Evolutionary conservation across 805 yeast species (phyloP).

Genomic region (Sugiyamaella valdiviana): DNA sequence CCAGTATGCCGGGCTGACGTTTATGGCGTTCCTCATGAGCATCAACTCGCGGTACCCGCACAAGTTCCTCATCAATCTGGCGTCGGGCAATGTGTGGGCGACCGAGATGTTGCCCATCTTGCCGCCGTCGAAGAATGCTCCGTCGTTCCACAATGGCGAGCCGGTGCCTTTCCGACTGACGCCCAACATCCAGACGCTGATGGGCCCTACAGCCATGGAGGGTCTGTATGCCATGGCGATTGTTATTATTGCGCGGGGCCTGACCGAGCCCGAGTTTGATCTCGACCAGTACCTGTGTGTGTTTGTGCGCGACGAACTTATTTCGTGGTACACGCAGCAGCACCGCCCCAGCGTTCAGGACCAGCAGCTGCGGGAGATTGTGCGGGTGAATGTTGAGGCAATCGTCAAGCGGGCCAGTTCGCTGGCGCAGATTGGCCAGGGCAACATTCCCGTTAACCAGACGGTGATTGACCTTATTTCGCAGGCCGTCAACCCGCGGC

Average conservation of each 20-base stretch:
- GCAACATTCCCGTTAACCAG: slow-evolving; percentile 73
- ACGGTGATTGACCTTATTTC: slow-evolving; percentile 84
- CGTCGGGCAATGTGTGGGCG: slow-evolving; percentile 86
- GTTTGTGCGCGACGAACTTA: slow-evolving; percentile 91
- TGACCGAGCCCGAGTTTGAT: slow-evolving; percentile 88
- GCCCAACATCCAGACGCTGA: slow-evolving; percentile 87
- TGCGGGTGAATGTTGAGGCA: slow-evolving; percentile 77
- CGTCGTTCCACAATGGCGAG: slow-evolving; percentile 85
- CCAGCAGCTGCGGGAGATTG: slow-evolving; percentile 78
- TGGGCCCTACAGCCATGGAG: slow-evolving; percentile 91
- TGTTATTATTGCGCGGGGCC: slow-evolving; percentile 77
- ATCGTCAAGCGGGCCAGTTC: slow-evolving; percentile 74
- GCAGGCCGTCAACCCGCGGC: slow-evolving; percentile 92
- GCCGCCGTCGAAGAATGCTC: slow-evolving; percentile 50
- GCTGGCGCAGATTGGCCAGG: slow-evolving; percentile 58
- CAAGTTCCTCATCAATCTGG: slow-evolving; percentile 75
- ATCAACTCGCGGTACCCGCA: slow-evolving; percentile 90
- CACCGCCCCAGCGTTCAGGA: slow-evolving; percentile 72
- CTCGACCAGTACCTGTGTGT: slow-evolving; percentile 86
- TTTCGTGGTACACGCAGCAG: slow-evolving; percentile 91
- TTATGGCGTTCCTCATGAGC: slow-evolving; percentile 91
- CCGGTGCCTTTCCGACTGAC: slow-evolving; percentile 94
- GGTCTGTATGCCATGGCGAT: slow-evolving; percentile 84
- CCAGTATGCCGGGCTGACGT: slow-evolving; percentile 88
- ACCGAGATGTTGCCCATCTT: slow-evolving; percentile 82